Percentiles rank a stretch among this genome's conserved stretches.
Evolutionary conservation across 768 basidiomycete genomes (phyloP).

Genomic region (Pleurotus citrinopileatus): DNA sequence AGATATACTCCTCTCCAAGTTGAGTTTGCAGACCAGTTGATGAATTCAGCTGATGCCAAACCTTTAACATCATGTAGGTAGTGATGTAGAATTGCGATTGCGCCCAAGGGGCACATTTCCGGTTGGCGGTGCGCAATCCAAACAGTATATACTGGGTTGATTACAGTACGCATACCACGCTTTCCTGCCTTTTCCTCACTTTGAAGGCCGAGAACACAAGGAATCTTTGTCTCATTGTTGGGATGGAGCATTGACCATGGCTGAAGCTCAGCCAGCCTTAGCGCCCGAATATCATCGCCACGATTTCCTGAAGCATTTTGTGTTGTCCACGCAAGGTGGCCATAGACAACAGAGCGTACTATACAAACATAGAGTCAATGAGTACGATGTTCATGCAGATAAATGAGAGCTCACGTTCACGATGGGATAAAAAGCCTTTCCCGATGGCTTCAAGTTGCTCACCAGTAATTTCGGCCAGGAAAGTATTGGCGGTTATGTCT

Average conservation of each 20-base stretch:
- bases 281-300: slow-evolving; percentile 26
- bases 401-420: slow-evolving; percentile 20
- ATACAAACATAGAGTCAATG: slow-evolving; percentile 1
- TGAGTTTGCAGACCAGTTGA: slow-evolving; percentile 26
- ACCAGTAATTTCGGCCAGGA: slow-evolving; percentile 23
- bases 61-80: slow-evolving; percentile 22
- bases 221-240: slow-evolving; percentile 17
- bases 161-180: slow-evolving; percentile 22
- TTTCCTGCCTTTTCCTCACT: slow-evolving; percentile 24
- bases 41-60: slow-evolving; percentile 14
- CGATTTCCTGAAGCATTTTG: slow-evolving; percentile 28
- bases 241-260: slow-evolving; percentile 24
- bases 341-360: slow-evolving; percentile 21
- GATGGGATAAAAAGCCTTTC: slow-evolving; percentile 23
- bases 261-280: slow-evolving; percentile 24
- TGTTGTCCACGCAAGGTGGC: slow-evolving; percentile 25
- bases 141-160: slow-evolving; percentile 25
- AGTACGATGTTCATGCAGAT: background rate
- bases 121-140: slow-evolving; percentile 26
- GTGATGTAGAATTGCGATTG: slow-evolving; percentile 24
- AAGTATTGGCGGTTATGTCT: slow-evolving; percentile 29
- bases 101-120: slow-evolving; percentile 23
- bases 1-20: slow-evolving; percentile 22
- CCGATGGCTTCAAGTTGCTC: slow-evolving; percentile 22
- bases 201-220: slow-evolving; percentile 23